A percentile compares a stretch with the other conserved stretches of the same genome.
These are phyloP conservation scores for Eleusine coracana DNA, from an alignment of 176 grass and related monocot genomes.

Conservation along the genomic window DNA sequence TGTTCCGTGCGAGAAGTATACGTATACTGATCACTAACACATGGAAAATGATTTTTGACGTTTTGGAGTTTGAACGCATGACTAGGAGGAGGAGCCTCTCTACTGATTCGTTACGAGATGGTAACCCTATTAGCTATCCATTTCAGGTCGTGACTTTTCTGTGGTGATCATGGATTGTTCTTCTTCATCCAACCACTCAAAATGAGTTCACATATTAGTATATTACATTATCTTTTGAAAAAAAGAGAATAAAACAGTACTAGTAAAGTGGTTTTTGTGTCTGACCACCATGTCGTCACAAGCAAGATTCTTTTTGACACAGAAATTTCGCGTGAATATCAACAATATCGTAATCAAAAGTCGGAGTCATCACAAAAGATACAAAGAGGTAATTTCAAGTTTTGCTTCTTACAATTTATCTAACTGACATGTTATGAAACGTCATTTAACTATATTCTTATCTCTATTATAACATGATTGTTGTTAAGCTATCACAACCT, in stretches of 20 bases:
- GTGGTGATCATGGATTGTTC: too few species aligned
- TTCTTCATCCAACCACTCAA: neutral
- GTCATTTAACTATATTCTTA: constrained; percentile 28
- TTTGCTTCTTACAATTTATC: neutral
- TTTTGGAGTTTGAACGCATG: neutral
- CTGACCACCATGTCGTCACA: neutral
- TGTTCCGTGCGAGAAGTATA: too few species aligned
- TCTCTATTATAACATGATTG: neutral
- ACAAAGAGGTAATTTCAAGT: neutral
- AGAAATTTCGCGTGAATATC: neutral
- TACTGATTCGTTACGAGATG: neutral
- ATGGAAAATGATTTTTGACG: neutral
- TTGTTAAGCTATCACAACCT: too few species aligned
- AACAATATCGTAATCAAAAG: neutral
- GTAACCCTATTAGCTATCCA: too few species aligned
- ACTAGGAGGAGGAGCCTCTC: too few species aligned
- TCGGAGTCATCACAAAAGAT: neutral
- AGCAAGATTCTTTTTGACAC: neutral
- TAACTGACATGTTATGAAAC: neutral
- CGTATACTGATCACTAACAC: neutral
- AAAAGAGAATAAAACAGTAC: too few species aligned
- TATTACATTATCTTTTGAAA: too few species aligned
- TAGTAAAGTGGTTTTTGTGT: neutral
- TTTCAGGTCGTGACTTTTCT: neutral
- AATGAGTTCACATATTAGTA: neutral